Evolutionary conservation across 73 alveolate species (phyloP), one percentile per base, ranked within the genome.

Genomic region (Effrenium voratum): DNA sequence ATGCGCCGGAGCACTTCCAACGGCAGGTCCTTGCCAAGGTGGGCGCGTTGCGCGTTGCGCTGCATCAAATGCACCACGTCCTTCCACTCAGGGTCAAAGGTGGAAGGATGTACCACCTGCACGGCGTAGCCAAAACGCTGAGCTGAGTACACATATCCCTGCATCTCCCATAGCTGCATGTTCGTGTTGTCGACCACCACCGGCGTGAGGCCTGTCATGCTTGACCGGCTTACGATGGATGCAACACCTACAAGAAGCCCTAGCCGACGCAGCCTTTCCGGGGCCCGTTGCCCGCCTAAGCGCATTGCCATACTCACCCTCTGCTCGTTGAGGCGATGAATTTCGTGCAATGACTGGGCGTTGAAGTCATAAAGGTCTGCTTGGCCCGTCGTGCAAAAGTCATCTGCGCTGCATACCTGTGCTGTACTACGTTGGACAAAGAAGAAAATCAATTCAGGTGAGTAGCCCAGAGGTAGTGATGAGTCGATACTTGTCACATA

Each of bases 51-150:
- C 19, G 82, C 82, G 32, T 72, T 72, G 82, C 82, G 82, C 15
- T 72, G 82, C 82, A 72, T 72, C 36, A 72, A 34, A 36, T 72
- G 82, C 34, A 72, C 82, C 46, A 72, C 82, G 47, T 72, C 82
- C 52, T 10, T n/a, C 82, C 82, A 72, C 36, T 72, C 82, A 72
- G 82, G 82, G 26, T 72, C 38, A 47, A 72, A 72, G 34, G 34
- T 36, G 36, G 36, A 26, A 16, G 82, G 82, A 44, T 72, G 49
- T 12, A 72, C 82, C 82, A 72, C 82, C n/a, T 32, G 82, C 34
- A 72, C 82, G 28, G 45, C 46, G 82, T 72, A 72, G 46, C 49
- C 19, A 34, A 19, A 36, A 47, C 82, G n/a, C 30, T 12, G 26
- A 10, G 82, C 82, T 36, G n/a, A 38, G 82, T 44, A 32, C 16